Conservation (phyloP, 768 basidiomycete genomes). For the Mycena kentingensis region DNA sequence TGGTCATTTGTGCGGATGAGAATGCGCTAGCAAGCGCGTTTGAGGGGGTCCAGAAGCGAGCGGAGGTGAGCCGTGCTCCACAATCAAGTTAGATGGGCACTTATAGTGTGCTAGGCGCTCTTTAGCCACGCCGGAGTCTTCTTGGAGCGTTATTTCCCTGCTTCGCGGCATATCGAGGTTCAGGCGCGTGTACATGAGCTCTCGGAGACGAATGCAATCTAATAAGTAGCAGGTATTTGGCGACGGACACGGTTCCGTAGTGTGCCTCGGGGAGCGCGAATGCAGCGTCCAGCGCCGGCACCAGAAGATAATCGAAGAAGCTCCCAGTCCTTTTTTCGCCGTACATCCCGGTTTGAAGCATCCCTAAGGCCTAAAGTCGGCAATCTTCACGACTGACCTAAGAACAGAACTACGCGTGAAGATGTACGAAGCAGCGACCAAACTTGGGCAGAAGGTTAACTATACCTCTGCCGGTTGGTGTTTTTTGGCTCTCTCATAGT, state of each 20-base stretch:
- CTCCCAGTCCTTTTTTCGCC: conserved; percentile 60
- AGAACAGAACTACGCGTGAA: conserved; percentile 42
- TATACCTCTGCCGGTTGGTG: conserved; percentile 60
- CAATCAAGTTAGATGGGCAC: background rate
- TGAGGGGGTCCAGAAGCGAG: conserved; percentile 39
- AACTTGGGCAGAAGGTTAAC: conserved; percentile 47
- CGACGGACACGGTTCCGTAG: conserved; percentile 56
- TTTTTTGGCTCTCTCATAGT: background rate
- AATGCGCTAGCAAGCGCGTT: conserved; percentile 41
- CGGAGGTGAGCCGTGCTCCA: conserved; percentile 43
- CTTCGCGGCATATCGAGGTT: conserved; percentile 66
- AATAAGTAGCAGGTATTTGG: conserved; percentile 57
- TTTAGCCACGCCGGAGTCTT: conserved; percentile 57
- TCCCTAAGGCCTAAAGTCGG: too few species aligned
- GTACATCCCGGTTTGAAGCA: conserved; percentile 50
- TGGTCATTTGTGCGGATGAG: conserved; percentile 53
- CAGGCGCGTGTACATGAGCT: conserved; percentile 41
- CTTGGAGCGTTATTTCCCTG: conserved; percentile 58
- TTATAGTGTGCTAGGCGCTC: conserved; percentile 34
- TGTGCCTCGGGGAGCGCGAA: conserved; percentile 71
- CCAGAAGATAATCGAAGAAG: conserved; percentile 75
- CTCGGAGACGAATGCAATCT: background rate
- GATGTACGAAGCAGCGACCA: conserved; percentile 57
- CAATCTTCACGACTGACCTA: background rate
- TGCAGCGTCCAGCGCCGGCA: conserved; percentile 70